Conservation (phyloP, 805 yeast genomes). For the Candida easanensis region DNA sequence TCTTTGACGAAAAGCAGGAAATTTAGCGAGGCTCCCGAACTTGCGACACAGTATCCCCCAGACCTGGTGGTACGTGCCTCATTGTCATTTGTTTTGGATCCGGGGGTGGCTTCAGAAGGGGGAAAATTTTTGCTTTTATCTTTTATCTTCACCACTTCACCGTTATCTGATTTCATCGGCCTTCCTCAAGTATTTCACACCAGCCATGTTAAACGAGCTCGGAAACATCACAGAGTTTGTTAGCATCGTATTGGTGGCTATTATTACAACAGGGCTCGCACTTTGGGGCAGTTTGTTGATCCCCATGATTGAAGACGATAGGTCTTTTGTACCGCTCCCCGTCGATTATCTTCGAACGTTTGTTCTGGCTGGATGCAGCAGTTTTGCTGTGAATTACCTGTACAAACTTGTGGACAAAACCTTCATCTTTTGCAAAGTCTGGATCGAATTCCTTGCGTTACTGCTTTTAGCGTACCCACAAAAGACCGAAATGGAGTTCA, state of each 20-base stretch:
- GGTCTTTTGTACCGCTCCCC: slow-evolving; percentile 32
- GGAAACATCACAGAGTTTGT: slow-evolving; percentile 4
- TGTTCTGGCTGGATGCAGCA: slow-evolving; percentile 34
- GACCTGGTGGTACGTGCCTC: too few species aligned
- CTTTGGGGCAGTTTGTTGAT: slow-evolving; percentile 4
- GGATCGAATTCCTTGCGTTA: slow-evolving; percentile 35
- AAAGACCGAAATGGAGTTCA: slow-evolving; percentile 24
- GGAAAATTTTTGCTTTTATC: not conserved
- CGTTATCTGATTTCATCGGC: too few species aligned
- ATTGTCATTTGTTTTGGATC: not conserved
- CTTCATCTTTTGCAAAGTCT: slow-evolving; percentile 33
- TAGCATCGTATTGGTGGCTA: not conserved
- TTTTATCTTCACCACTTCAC: not conserved
- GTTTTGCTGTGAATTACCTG: slow-evolving; percentile 28
- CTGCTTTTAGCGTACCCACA: slow-evolving; percentile 41
- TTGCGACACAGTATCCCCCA: too few species aligned
- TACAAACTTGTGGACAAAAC: slow-evolving; percentile 29
- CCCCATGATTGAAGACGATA: slow-evolving; percentile 13
- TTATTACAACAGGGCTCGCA: not conserved
- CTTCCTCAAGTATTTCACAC: not conserved
- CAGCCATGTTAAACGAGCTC: not conserved
- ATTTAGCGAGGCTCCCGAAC: too few species aligned
- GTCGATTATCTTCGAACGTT: slow-evolving; percentile 39
- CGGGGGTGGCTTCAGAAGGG: not conserved
- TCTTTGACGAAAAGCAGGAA: too few species aligned